Conservation (phyloP, 108 stramenopile genomes). For the Fragilariopsis cylindrus region DNA sequence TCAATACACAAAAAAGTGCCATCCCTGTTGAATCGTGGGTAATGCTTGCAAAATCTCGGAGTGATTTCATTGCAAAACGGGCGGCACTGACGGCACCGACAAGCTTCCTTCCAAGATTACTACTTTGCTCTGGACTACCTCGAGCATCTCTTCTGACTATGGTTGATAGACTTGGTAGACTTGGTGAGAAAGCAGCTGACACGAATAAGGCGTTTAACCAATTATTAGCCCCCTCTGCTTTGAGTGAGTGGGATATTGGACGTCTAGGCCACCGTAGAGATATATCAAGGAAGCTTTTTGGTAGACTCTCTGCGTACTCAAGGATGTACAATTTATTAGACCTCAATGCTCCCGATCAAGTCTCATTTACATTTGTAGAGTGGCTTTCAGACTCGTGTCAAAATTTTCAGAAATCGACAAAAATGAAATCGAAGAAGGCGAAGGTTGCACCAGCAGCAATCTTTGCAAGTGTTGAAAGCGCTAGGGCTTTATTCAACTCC, state of each 20-base stretch:
- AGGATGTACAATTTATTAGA: conserved; percentile 31
- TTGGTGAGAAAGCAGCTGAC: conserved; percentile 50
- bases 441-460: conserved; percentile 15
- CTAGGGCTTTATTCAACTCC: conserved; percentile 13
- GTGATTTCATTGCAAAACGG: conserved; percentile 57
- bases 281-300: conserved; percentile 52
- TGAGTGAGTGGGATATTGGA: conserved; percentile 68
- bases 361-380: conserved; percentile 46
- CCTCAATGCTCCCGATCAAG: background rate
- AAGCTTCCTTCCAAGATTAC: conserved; percentile 60
- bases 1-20: conserved; percentile 30
- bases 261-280: conserved; percentile 44
- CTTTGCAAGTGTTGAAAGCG: conserved; percentile 17
- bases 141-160: conserved; percentile 58
- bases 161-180: conserved; percentile 61
- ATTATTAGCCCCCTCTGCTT: conserved; percentile 57
- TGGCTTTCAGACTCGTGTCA: conserved; percentile 47
- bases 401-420: conserved; percentile 25
- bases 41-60: conserved; percentile 63
- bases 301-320: conserved; percentile 67
- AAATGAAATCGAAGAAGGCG: conserved; percentile 29
- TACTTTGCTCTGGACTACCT: conserved; percentile 79
- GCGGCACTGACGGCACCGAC: conserved; percentile 69
- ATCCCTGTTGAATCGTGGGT: conserved; percentile 75
- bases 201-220: conserved; percentile 40